Conservation (phyloP, 169 alveolate species). For the Babesia gibsoni region DNA sequence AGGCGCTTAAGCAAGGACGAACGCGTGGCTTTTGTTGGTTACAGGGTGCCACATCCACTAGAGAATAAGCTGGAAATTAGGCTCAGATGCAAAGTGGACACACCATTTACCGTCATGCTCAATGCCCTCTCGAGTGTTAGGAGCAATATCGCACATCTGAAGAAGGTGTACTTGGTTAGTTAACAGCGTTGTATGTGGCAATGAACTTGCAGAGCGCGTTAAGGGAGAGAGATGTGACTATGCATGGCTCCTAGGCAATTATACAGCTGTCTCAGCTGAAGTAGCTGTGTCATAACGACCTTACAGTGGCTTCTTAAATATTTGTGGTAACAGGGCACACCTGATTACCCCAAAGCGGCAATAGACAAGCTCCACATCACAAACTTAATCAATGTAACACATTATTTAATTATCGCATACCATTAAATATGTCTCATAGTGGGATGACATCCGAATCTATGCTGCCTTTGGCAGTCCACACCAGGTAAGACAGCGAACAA, state of each 20-base stretch:
- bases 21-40: slow-evolving; percentile 88
- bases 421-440: background rate
- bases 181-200: too few species aligned
- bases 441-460: background rate
- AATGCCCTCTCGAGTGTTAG: slow-evolving; percentile 39
- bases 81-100: slow-evolving; percentile 41
- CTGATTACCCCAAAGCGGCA: too few species aligned
- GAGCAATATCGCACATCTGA: slow-evolving; percentile 39
- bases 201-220: background rate
- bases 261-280: too few species aligned
- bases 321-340: too few species aligned
- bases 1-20: slow-evolving; percentile 84
- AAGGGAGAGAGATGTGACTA: slow-evolving; percentile 12
- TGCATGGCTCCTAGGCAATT: too few species aligned
- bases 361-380: background rate
- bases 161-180: slow-evolving; percentile 50
- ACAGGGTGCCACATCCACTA: slow-evolving; percentile 90
- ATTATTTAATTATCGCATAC: background rate
- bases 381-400: background rate
- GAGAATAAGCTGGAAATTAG: slow-evolving; percentile 69
- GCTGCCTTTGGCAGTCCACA: slow-evolving; percentile 23
- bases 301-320: too few species aligned
- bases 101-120: slow-evolving; percentile 51
- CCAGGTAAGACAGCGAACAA: slow-evolving; percentile 4
- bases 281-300: too few species aligned